A percentile compares a stretch with the other conserved stretches of the same genome.
phyloP scores from a whole-genome alignment of 768 basidiomycete genomes.

The Termitomyces sp. region DNA sequence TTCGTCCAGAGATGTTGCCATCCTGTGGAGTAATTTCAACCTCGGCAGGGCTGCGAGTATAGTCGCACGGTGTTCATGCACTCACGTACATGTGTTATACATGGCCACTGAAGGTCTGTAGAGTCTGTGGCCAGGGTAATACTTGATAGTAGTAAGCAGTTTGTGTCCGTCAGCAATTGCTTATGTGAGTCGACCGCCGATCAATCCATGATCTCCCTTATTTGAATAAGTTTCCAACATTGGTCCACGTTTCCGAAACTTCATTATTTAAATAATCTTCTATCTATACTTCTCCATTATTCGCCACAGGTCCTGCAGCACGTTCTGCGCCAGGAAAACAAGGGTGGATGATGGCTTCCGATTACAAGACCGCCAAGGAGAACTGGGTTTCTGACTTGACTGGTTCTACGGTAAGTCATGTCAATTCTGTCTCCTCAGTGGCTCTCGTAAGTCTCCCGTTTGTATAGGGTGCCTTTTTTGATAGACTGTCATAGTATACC shows the following conservation, averaged over 20 bases:
- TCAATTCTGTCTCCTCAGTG: conserved; percentile 62
- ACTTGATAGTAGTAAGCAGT: no score
- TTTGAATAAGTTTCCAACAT: no score
- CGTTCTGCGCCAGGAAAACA: background rate
- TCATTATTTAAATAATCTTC: no score
- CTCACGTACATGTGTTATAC: background rate
- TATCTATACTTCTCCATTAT: background rate
- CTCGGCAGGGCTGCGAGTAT: background rate
- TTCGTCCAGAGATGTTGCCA: background rate
- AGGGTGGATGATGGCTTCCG: conserved; percentile 7
- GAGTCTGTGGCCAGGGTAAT: no score
- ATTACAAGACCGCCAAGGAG: conserved; percentile 80
- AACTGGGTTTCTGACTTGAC: conserved; percentile 74
- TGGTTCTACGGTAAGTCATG: conserved; percentile 66
- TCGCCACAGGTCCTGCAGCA: background rate
- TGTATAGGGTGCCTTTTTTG: background rate
- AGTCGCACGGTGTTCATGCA: background rate
- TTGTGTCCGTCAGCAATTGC: background rate
- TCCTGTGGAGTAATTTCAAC: background rate
- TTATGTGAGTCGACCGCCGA: background rate
- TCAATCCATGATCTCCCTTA: background rate
- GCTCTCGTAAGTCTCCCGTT: conserved; percentile 29
- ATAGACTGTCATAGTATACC: conserved; percentile 49
- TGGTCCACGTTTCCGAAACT: background rate
- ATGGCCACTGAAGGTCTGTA: background rate